Conservation (phyloP, 495 filamentous ascomycete genomes). For the Penicillium desertorum region DNA sequence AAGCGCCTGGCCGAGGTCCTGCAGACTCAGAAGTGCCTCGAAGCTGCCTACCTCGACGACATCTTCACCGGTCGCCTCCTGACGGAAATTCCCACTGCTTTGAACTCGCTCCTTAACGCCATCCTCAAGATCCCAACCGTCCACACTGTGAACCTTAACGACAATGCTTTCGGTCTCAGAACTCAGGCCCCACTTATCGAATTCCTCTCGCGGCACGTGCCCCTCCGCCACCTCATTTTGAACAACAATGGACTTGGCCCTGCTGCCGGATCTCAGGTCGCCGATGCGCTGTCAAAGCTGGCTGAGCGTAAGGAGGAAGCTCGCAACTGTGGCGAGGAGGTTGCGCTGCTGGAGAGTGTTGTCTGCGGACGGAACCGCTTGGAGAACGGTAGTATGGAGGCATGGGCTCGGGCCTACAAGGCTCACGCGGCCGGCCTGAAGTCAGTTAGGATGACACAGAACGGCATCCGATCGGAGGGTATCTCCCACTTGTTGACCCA, state of each 20-base stretch:
- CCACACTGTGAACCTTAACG: constrained; percentile 90
- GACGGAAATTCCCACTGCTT: constrained; percentile 87
- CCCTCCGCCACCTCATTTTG: constrained; percentile 86
- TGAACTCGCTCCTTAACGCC: constrained; percentile 79
- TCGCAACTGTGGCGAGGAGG: constrained; percentile 62
- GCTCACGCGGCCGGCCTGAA: constrained; percentile 73
- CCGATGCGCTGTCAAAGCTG: constrained; percentile 71
- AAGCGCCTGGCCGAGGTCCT: constrained; percentile 78
- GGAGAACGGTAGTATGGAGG: constrained; percentile 92
- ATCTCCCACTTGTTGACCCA: constrained; percentile 73
- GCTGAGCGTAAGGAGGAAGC: constrained; percentile 79
- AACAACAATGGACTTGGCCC: constrained; percentile 99
- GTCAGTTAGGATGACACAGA: constrained; percentile 96
- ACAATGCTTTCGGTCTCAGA: constrained; percentile 97
- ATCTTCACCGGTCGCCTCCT: constrained; percentile 96
- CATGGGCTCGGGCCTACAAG: constrained; percentile 84
- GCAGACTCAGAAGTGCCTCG: constrained; percentile 72
- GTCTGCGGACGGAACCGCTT: constrained; percentile 94
- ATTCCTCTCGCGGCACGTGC: constrained; percentile 81
- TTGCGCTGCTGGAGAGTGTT: constrained; percentile 84
- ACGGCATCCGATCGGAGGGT: constrained; percentile 93
- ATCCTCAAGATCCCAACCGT: constrained; percentile 79
- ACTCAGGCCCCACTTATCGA: constrained; percentile 78
- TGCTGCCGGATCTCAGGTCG: constrained; percentile 79
- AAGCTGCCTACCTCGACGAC: constrained; percentile 88